phyloP scores from a whole-genome alignment of 257 asterid genomes.

The Plectranthus barbatus region DNA sequence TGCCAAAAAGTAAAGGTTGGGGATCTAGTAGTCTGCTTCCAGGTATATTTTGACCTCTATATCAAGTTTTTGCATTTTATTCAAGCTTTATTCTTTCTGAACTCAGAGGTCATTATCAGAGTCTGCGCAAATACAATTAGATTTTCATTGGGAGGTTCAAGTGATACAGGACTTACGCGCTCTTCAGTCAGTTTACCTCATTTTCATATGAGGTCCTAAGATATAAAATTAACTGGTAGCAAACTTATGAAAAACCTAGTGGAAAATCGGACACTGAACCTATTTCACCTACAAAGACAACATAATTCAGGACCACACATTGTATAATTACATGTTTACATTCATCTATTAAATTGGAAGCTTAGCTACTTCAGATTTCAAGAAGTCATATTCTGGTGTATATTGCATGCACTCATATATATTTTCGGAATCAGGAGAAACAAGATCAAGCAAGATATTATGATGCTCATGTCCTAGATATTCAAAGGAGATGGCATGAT shows the following conservation, averaged over 20 bases:
- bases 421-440: constrained; percentile 40
- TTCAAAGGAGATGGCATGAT: constrained; percentile 77
- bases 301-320: background rate
- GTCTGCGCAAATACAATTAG: background rate
- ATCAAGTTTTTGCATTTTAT: background rate
- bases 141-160: background rate
- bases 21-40: constrained; percentile 77
- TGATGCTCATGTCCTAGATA: constrained; percentile 62
- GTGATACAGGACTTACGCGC: background rate
- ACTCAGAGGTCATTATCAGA: background rate
- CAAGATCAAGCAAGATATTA: constrained; percentile 65
- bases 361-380: background rate
- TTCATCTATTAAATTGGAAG: background rate
- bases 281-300: background rate
- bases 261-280: background rate
- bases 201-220: background rate
- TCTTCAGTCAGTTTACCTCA: background rate
- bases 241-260: background rate
- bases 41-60: constrained; percentile 36
- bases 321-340: background rate
- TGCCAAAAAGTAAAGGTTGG: constrained; percentile 66
- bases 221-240: background rate
- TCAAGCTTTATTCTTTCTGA: background rate
- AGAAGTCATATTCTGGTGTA: background rate
- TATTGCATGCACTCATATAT: background rate